Evolutionary conservation across 1,284 basidiomycete species (phyloP).

Genomic region (Leucoagaricus sp.): DNA sequence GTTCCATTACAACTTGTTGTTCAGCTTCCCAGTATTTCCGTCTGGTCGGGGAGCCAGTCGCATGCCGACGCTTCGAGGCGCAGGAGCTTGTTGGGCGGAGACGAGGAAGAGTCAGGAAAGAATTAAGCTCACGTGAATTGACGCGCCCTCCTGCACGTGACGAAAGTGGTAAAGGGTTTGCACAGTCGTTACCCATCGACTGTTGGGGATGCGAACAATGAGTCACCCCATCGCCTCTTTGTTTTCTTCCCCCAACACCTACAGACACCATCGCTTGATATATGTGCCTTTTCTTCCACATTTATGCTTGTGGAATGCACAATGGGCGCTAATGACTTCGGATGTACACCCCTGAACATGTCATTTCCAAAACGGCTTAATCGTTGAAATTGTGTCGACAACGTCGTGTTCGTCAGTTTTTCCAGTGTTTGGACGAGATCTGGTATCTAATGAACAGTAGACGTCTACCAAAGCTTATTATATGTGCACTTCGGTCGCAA

Average conservation of each 20-base stretch:
- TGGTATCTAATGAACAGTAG: not conserved
- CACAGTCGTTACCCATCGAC: not conserved
- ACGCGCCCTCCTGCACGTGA: constrained; percentile 12
- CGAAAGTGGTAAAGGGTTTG: constrained; percentile 11
- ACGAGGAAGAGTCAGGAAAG: not conserved
- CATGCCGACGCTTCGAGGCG: not conserved
- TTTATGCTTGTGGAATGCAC: not conserved
- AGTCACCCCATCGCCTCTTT: constrained; percentile 6
- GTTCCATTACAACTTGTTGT: constrained; percentile 9
- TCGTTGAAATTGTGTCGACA: not conserved
- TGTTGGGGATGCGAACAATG: constrained; percentile 11
- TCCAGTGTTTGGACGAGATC: not conserved
- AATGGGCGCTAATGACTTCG: not conserved
- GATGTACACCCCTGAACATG: constrained; percentile 7
- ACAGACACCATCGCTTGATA: not conserved
- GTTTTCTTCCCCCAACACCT: constrained; percentile 6
- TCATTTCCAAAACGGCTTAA: constrained; percentile 8
- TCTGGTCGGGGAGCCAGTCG: not conserved
- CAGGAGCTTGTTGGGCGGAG: not conserved
- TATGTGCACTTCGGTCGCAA: not conserved
- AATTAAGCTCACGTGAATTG: constrained; percentile 6
- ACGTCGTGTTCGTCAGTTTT: not conserved
- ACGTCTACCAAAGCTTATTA: not conserved
- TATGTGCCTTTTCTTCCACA: not conserved
- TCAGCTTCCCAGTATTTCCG: not conserved